Base-by-base conservation (phyloP, 495 filamentous ascomycete species). In the Amniculicola lignicola region DNA sequence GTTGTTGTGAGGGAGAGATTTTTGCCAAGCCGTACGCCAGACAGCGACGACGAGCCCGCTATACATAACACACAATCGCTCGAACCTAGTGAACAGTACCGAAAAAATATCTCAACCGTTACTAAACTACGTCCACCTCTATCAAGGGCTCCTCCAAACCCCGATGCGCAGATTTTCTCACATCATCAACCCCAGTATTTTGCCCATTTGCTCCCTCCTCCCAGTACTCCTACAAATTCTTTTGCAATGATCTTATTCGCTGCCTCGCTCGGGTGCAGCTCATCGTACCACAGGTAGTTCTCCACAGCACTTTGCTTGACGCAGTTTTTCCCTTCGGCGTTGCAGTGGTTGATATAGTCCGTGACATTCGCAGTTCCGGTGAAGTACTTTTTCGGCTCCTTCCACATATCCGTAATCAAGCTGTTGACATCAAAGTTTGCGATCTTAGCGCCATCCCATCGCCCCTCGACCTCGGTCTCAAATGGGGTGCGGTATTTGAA, bases 231-330 rank as follows among this genome's bases (percentile, higher is more conserved):
- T 19, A 81, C 68, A 69, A 88, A 87, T 59, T 81, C 76, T 48
- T 72, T 64, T 14, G 77, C 85, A 54, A 89, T 74, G 16, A 77
- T 59, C 39, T 74, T 45, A 46, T 74, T 67, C 6, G 79, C 75
- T 70, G 79, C 76, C 64, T 80, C 72, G n/a, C 76, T 79, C 14
- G 85, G 82, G 69, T 89, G 86, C 64, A 89, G 67, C 64, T 81
- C 78, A 69, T 89, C 85, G 53, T 75, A 78, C 75, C 77, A 78
- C 62, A 77, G 47, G 52, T 73, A 83, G 24, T 66, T 74, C 54
- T 76, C 72, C 52, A 61, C 65, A 21, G 50, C 62, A 10, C 63
- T 48, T 18, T 62, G 40, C 3, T 40, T 40, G 9, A 60, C 58
- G 46, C 67, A 69, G 21, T 65, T 56, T 7, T 43, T 49, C 39